Conservation (phyloP, 129 eudicot species). For the Pulicaria dysenterica region DNA sequence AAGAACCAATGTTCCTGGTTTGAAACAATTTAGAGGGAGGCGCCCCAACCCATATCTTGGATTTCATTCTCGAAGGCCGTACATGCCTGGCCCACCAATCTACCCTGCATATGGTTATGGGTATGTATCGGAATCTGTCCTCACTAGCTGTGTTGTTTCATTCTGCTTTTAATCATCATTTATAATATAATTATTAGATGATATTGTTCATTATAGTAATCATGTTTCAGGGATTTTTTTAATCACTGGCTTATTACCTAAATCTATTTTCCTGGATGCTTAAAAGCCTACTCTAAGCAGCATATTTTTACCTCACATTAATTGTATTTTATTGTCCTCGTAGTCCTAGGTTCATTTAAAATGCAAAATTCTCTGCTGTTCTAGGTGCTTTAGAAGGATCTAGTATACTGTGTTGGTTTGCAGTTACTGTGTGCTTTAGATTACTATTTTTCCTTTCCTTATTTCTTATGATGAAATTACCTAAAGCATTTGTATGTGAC, state of each 20-base stretch:
- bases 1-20: constrained; percentile 70
- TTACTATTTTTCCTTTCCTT: not conserved
- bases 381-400: constrained; percentile 5
- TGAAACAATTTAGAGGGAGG: constrained; percentile 68
- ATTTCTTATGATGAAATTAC: constrained; percentile 3
- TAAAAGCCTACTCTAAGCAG: constrained; percentile 7
- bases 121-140: constrained; percentile 40
- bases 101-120: constrained; percentile 84
- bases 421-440: not conserved
- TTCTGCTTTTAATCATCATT: constrained; percentile 1
- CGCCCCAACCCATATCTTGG: constrained; percentile 69
- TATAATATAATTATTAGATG: constrained; percentile 7
- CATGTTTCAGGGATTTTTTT: not conserved
- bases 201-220: not conserved
- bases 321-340: not conserved
- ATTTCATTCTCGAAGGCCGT: constrained; percentile 63
- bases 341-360: not conserved
- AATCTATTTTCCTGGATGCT: not conserved
- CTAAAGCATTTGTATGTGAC: not conserved
- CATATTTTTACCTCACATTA: not conserved
- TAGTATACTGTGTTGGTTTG: not conserved
- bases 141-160: constrained; percentile 7
- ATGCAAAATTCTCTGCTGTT: not conserved
- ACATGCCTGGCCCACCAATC: constrained; percentile 65
- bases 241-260: constrained; percentile 3